Conservation (phyloP, 2,329 filamentous ascomycete genomes). For the Aspergillus quadricinctus region DNA sequence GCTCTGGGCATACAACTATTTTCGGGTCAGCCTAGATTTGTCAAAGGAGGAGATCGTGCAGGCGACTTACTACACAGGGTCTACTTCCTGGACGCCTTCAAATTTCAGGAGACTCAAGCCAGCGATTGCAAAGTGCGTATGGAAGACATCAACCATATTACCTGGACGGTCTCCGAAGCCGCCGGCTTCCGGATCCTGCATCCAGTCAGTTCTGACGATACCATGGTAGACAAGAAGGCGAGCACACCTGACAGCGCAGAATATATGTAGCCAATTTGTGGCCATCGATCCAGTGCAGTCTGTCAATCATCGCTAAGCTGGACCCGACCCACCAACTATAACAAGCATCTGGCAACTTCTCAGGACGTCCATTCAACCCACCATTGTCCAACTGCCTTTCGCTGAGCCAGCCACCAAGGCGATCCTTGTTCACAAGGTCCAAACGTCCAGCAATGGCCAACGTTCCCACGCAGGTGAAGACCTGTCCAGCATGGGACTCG, state of each 20-base stretch:
- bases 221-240: background rate
- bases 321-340: constrained; percentile 99
- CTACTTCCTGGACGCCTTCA: constrained; percentile 71
- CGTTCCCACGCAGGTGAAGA: constrained; percentile 89
- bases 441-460: constrained; percentile 77
- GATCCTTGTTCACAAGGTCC: constrained; percentile 77
- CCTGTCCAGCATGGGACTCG: constrained; percentile 91
- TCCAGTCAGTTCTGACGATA: constrained; percentile 4
- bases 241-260: constrained; percentile 67
- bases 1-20: constrained; percentile 66
- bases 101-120: constrained; percentile 80
- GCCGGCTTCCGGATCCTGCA: constrained; percentile 68
- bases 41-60: background rate
- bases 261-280: constrained; percentile 77
- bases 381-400: constrained; percentile 85
- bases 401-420: constrained; percentile 83
- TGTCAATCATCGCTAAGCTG: constrained; percentile 82
- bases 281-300: constrained; percentile 88
- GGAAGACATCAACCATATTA: constrained; percentile 96
- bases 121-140: constrained; percentile 84
- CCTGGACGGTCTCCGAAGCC: constrained; percentile 88
- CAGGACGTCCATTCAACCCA: constrained; percentile 87
- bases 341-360: constrained; percentile 95
- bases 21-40: constrained; percentile 12
- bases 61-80: constrained; percentile 72